Evolutionary conservation across 768 basidiomycete genomes (phyloP).

Genomic region (Rhodotorula babjevae): DNA sequence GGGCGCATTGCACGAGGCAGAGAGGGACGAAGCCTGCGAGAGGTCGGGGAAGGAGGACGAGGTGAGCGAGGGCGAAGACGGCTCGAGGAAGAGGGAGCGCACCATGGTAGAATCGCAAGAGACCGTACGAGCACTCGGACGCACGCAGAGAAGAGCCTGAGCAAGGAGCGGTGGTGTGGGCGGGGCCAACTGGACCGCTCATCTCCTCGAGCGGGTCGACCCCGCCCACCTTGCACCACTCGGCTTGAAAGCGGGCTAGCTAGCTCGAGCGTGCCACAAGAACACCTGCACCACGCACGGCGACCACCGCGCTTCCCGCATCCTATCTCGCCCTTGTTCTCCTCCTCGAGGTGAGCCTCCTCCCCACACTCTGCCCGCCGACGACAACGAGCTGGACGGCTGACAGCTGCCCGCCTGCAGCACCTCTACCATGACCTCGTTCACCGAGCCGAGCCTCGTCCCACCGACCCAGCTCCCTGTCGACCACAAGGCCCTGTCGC

Average conservation of each 20-base stretch:
- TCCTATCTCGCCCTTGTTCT: background rate
- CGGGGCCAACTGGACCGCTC: background rate
- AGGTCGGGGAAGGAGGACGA: background rate
- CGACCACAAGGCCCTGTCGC: constrained; percentile 12
- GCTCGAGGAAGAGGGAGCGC: background rate
- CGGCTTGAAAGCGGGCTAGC: background rate
- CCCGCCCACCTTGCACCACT: background rate
- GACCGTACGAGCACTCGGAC: background rate
- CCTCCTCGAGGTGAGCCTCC: background rate
- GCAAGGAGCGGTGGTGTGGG: too few relatives aligned
- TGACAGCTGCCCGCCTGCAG: background rate
- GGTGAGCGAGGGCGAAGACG: background rate
- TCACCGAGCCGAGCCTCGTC: background rate
- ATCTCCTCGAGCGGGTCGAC: background rate
- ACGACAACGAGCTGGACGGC: background rate
- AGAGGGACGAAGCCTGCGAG: constrained; percentile 56
- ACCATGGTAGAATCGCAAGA: constrained; percentile 1
- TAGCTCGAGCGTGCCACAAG: too few relatives aligned
- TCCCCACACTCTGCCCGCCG: background rate
- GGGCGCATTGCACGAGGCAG: constrained; percentile 77
- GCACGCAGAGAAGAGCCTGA: background rate
- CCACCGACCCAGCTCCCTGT: constrained; percentile 14
- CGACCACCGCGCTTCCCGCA: background rate
- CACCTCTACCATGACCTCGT: background rate
- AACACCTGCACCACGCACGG: too few relatives aligned